A percentile compares a stretch with the other conserved stretches of the same genome.
These are phyloP conservation scores for Cucurbita ficifolia DNA, from an alignment of 306 rosid genomes.

Conservation along the genomic window DNA sequence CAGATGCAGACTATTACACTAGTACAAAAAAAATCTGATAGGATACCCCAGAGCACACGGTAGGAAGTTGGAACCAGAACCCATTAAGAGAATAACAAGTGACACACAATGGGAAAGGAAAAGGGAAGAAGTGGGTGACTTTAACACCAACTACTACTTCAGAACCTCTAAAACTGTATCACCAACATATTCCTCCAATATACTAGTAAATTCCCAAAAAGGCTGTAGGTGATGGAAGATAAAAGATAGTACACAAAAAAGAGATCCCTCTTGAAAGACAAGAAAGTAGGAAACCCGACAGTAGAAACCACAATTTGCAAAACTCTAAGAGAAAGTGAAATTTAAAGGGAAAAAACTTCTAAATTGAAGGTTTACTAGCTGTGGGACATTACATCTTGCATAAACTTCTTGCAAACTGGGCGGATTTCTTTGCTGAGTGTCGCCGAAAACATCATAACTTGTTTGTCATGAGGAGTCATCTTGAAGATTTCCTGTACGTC, in stretches of 20 bases:
- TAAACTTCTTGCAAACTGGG: slow-evolving; percentile 97
- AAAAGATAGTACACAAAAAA: neutral
- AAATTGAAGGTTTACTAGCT: slow-evolving; percentile 81
- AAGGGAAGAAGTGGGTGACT: neutral
- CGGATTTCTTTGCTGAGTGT: slow-evolving; percentile 99
- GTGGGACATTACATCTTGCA: slow-evolving; percentile 99
- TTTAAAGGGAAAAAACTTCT: slow-evolving; percentile 56
- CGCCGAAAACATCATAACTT: slow-evolving; percentile 99
- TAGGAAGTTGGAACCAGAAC: slow-evolving; percentile 4
- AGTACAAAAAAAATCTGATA: slow-evolving; percentile 12
- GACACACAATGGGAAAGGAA: neutral
- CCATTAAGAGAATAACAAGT: neutral
- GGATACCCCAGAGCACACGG: neutral
- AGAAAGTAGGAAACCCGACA: neutral
- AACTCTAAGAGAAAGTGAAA: slow-evolving; percentile 39
- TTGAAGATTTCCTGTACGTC: slow-evolving; percentile 97
- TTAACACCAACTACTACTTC: slow-evolving; percentile 5
- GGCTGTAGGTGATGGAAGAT: neutral
- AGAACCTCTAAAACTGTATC: neutral
- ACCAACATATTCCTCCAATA: neutral
- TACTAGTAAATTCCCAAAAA: neutral
- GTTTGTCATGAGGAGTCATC: slow-evolving; percentile 98
- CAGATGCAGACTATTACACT: slow-evolving; percentile 23
- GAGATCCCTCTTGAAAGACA: neutral
- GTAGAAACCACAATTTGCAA: slow-evolving; percentile 16